phyloP scores from a whole-genome alignment of 441 rosid genomes.

The Hura crepitans region DNA sequence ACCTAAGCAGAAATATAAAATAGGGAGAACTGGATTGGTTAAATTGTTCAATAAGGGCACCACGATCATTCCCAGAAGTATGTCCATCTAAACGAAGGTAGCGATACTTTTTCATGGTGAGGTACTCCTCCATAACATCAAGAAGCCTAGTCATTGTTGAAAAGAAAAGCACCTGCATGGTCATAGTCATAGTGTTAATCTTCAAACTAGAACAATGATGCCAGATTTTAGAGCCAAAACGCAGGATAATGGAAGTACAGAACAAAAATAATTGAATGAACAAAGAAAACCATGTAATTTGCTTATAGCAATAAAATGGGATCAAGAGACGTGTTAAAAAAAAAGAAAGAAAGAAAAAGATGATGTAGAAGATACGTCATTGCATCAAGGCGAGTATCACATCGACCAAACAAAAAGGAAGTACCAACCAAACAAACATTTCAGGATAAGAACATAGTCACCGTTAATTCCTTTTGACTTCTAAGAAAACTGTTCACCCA shows the following conservation, averaged over 20 bases:
- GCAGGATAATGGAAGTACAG: neutral
- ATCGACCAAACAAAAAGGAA: neutral
- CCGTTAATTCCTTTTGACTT: neutral
- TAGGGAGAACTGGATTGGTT: conserved; percentile 65
- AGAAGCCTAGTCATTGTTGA: conserved; percentile 98
- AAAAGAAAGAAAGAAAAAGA: neutral
- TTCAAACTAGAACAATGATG: conserved; percentile 1
- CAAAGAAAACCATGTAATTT: conserved; percentile 7
- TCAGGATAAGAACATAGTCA: neutral
- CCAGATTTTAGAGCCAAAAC: neutral
- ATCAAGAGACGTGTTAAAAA: neutral
- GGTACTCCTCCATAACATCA: conserved; percentile 96
- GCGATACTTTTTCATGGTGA: conserved; percentile 56
- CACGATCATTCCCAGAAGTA: conserved; percentile 91
- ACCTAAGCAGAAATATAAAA: conserved; percentile 93
- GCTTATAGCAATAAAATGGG: neutral
- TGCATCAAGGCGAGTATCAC: neutral
- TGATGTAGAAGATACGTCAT: neutral
- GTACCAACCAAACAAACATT: neutral
- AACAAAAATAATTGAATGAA: neutral
- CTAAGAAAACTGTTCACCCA: neutral
- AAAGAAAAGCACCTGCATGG: conserved; percentile 81
- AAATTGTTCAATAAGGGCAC: conserved; percentile 71
- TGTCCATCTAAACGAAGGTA: conserved; percentile 95
- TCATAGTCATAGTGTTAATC: conserved; percentile 16